Base-by-base conservation (phyloP, 148 eudicot species). In the Silene latifolia region DNA sequence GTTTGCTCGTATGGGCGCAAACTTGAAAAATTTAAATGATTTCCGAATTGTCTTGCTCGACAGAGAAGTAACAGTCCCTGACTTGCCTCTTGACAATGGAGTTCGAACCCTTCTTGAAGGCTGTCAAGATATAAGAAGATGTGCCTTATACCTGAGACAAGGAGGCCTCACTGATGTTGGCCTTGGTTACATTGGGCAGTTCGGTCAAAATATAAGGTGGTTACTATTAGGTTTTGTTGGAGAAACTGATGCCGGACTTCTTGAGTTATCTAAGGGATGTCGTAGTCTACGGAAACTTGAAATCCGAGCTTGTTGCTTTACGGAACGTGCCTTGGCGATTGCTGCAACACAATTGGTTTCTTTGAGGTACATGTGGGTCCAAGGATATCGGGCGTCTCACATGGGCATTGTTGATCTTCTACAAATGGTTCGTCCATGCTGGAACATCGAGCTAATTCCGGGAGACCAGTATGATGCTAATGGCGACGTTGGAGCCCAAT, bases 391-490 rank as follows among this genome's bases (percentile, higher is more conserved):
- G 21, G 66, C 66, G 8, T 62, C 66, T 62, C 56, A 74, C 44
- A 71, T 15, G 17, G 93, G 92, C 7, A 76, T 73, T 9, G 53
- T 56, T 0, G 90, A 86, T 72, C 84, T 89, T 25, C 74, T 86
- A 18, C 72, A 70, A 23, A 88, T 86, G 97, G 89, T 74, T 7
- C 87, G 90, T 8, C 91, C 93, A 2, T 84, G 64, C 63, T 92
- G 99, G 99, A 89, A 90, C 67, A 92, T 89, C 17, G 99, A 96
- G 85, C 69, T 90, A 56, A 92, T 96, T 53, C 97, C 98, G 1
- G 87, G 84, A 23, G 78, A 78, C 62, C 97, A 46, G 83, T 91
- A 76, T 69, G 76, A 78, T 68, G 82, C 56, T 13, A 58, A 64
- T 63, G 76, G 71, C 21, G 75, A 76, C 17, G 83, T 81, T 1